phyloP scores from a whole-genome alignment of 2,329 filamentous ascomycete genomes.

The Pseudogymnoascus sp. region DNA sequence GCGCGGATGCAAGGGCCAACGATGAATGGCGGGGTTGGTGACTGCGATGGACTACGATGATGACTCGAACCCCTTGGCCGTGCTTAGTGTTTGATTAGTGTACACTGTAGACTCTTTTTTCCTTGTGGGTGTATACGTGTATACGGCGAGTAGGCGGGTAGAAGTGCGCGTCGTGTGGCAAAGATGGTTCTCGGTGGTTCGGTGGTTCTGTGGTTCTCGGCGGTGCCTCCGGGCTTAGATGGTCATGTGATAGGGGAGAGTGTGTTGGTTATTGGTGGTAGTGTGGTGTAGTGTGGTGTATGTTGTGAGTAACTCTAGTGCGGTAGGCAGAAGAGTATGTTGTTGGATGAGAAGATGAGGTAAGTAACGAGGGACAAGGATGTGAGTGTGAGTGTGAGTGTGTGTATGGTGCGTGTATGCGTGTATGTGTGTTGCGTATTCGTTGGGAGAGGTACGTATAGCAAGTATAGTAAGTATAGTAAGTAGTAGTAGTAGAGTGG shows the following conservation, averaged over 20 bases:
- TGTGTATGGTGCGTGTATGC: too few relatives aligned
- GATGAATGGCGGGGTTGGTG: slow-evolving; percentile 1
- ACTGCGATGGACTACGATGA: neutral
- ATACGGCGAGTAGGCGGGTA: neutral
- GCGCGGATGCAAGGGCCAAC: neutral
- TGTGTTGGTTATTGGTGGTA: neutral
- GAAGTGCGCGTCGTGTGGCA: slow-evolving; percentile 1
- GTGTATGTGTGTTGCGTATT: neutral
- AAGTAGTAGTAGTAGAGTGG: neutral
- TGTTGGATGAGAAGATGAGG: neutral
- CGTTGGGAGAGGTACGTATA: neutral
- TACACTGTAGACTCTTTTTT: neutral
- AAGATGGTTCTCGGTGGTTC: slow-evolving; percentile 2
- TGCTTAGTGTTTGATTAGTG: neutral
- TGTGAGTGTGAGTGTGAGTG: neutral
- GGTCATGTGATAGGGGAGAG: neutral
- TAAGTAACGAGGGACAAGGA: neutral
- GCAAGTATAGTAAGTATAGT: neutral
- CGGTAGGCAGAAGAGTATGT: neutral
- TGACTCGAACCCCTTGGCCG: slow-evolving; percentile 8
- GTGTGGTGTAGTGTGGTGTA: neutral
- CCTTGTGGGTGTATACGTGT: neutral
- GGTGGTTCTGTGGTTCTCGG: neutral
- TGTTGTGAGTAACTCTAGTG: neutral
- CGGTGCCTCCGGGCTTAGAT: neutral